phyloP scores from a whole-genome alignment of 1,284 basidiomycete genomes.

The Trametes polyzona region DNA sequence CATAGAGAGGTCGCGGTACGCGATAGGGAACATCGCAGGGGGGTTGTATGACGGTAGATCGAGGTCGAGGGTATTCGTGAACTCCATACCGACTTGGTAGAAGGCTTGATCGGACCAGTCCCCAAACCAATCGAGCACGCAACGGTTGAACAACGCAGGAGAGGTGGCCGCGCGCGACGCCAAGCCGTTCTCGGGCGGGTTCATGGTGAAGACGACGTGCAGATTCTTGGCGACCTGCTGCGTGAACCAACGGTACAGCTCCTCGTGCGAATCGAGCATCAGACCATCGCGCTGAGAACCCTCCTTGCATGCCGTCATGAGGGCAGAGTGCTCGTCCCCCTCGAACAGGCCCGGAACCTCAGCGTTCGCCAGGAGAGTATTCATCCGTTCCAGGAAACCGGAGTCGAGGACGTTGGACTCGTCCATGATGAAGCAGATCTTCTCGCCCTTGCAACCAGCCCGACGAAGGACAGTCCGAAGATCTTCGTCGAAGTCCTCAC shows the following conservation, averaged over 20 bases:
- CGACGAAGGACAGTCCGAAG: conserved; percentile 92
- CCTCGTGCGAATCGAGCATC: conserved; percentile 98
- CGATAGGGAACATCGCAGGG: conserved; percentile 83
- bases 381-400: conserved; percentile 99
- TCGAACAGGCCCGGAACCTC: conserved; percentile 99
- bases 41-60: conserved; percentile 82
- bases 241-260: conserved; percentile 97
- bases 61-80: conserved; percentile 90
- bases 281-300: conserved; percentile 96
- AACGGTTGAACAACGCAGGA: conserved; percentile 97
- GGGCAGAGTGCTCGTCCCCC: conserved; percentile 93
- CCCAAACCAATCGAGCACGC: conserved; percentile 97
- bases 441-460: conserved; percentile 97
- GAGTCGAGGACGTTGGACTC: conserved; percentile 99
- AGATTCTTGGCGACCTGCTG: conserved; percentile 96
- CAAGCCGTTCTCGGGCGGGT: conserved; percentile 94
- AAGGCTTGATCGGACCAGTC: conserved; percentile 98
- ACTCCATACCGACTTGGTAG: conserved; percentile 95
- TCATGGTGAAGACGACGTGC: conserved; percentile 99
- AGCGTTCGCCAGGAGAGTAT: conserved; percentile 98
- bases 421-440: conserved; percentile 99
- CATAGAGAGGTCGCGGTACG: conserved; percentile 80
- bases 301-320: conserved; percentile 99
- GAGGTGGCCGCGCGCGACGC: conserved; percentile 97
- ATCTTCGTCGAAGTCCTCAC: conserved; percentile 98